Conservation (phyloP, 192 early-diverging fungal genomes). For the Podila epigama region DNA sequence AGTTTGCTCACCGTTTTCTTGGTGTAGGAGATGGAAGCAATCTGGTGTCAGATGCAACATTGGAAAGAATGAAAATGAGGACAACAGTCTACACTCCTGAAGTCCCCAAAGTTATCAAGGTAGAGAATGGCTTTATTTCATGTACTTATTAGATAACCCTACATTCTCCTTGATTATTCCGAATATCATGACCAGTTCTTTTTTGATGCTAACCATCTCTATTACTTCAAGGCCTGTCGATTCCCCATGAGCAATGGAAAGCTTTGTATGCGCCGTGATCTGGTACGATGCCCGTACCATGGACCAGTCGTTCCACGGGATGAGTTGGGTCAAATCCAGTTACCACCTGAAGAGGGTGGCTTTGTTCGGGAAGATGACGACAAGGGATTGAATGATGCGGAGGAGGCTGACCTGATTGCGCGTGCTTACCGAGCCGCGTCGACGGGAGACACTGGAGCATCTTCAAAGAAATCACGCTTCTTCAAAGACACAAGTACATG, state of each 20-base stretch:
- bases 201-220: not conserved
- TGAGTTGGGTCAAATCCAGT: slow-evolving; percentile 54
- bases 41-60: slow-evolving; percentile 56
- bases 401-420: slow-evolving; percentile 6
- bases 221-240: slow-evolving; percentile 61
- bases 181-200: too few relatives aligned
- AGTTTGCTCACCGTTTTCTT: slow-evolving; percentile 68
- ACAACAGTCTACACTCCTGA: slow-evolving; percentile 57
- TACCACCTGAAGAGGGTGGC: slow-evolving; percentile 17
- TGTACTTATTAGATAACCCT: too few relatives aligned
- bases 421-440: slow-evolving; percentile 7
- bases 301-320: slow-evolving; percentile 67
- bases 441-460: not conserved
- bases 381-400: not conserved
- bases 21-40: slow-evolving; percentile 70
- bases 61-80: slow-evolving; percentile 63
- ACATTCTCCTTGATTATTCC: not conserved
- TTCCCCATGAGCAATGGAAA: slow-evolving; percentile 66
- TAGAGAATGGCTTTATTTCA: too few relatives aligned
- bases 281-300: slow-evolving; percentile 74
- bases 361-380: slow-evolving; percentile 12
- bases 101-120: slow-evolving; percentile 54
- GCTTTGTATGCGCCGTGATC: slow-evolving; percentile 69
- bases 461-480: slow-evolving; percentile 13
- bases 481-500: slow-evolving; percentile 33